These are phyloP conservation scores for Podospora comata DNA, from an alignment of 495 filamentous ascomycete genomes.

Conservation along the genomic window DNA sequence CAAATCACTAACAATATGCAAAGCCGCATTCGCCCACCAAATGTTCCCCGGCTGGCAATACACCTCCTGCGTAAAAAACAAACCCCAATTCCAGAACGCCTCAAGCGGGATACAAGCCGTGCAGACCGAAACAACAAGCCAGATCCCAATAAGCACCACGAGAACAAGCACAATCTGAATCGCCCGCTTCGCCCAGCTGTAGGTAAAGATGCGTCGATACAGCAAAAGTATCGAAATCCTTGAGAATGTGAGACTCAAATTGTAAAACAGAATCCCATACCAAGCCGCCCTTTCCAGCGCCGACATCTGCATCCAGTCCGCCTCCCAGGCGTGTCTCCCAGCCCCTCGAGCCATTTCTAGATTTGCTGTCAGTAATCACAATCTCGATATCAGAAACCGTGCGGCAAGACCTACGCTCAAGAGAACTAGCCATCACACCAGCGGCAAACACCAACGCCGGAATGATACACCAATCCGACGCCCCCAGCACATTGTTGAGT, in stretches of 20 bases:
- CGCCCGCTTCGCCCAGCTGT: slow-evolving; percentile 26
- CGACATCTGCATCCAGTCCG: slow-evolving; percentile 16
- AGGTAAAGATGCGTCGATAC: slow-evolving; percentile 33
- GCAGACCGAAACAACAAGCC: slow-evolving; percentile 26
- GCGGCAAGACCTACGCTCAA: slow-evolving; percentile 25
- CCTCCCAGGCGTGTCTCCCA: slow-evolving; percentile 27
- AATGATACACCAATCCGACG: slow-evolving; percentile 31
- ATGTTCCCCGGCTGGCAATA: slow-evolving; percentile 30
- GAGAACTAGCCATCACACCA: slow-evolving; percentile 27
- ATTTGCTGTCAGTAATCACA: background rate
- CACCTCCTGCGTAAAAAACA: slow-evolving; percentile 21
- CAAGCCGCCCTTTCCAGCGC: slow-evolving; percentile 26
- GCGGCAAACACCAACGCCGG: slow-evolving; percentile 30
- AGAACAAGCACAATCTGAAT: slow-evolving; percentile 26
- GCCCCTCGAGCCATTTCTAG: slow-evolving; percentile 27
- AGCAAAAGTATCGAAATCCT: slow-evolving; percentile 33
- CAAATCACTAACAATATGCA: slow-evolving; percentile 28
- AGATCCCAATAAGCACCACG: slow-evolving; percentile 27
- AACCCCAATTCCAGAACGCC: slow-evolving; percentile 33
- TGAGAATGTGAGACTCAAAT: slow-evolving; percentile 29
- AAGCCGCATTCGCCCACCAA: slow-evolving; percentile 32
- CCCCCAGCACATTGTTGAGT: slow-evolving; percentile 27
- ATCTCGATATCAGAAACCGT: too few species aligned
- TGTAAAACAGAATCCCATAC: slow-evolving; percentile 33
- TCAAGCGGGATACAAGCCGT: slow-evolving; percentile 33